A percentile compares a stretch with the other conserved stretches of the same genome.
phyloP scores from a whole-genome alignment of 352 stramenopile species.

The Pythium periplocum region DNA sequence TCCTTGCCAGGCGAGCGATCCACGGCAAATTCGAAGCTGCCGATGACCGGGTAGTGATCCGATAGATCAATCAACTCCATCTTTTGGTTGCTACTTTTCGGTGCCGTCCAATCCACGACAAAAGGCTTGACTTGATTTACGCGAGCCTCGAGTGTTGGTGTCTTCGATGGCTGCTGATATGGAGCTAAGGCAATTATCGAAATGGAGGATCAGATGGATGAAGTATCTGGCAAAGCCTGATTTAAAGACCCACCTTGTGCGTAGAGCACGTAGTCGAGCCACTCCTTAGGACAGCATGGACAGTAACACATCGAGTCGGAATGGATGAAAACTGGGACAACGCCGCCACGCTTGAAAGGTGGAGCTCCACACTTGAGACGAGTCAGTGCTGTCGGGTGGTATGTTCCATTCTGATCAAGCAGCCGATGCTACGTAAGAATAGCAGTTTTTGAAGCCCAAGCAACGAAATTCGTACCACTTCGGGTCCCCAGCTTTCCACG shows the following conservation, averaged over 20 bases:
- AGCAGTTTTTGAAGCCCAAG: no score
- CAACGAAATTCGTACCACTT: constrained; percentile 22
- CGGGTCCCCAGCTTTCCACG: constrained; percentile 60
- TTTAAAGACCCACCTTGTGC: constrained; percentile 33
- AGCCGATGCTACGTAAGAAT: no score
- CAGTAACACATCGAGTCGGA: constrained; percentile 65
- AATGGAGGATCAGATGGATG: no score
- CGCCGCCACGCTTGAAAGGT: constrained; percentile 8
- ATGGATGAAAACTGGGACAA: constrained; percentile 30
- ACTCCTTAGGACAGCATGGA: constrained; percentile 73
- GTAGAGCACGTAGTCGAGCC: constrained; percentile 81
- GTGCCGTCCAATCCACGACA: constrained; percentile 54
- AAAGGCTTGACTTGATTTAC: constrained; percentile 54
- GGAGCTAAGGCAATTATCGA: constrained; percentile 11
- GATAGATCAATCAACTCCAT: constrained; percentile 67
- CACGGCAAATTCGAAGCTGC: constrained; percentile 61
- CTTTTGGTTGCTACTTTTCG: constrained; percentile 35
- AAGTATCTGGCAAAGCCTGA: no score
- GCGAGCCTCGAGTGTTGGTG: constrained; percentile 49
- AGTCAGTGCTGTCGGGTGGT: constrained; percentile 42
- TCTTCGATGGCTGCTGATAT: constrained; percentile 58
- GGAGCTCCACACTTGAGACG: constrained; percentile 36
- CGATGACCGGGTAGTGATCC: constrained; percentile 75
- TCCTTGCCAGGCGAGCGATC: constrained; percentile 33
- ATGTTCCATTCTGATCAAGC: constrained; percentile 38